A percentile compares a stretch with the other conserved stretches of the same genome.
These are phyloP conservation scores for Candida frijolesensis DNA, from an alignment of 1,139 yeast species.

Conservation along the genomic window DNA sequence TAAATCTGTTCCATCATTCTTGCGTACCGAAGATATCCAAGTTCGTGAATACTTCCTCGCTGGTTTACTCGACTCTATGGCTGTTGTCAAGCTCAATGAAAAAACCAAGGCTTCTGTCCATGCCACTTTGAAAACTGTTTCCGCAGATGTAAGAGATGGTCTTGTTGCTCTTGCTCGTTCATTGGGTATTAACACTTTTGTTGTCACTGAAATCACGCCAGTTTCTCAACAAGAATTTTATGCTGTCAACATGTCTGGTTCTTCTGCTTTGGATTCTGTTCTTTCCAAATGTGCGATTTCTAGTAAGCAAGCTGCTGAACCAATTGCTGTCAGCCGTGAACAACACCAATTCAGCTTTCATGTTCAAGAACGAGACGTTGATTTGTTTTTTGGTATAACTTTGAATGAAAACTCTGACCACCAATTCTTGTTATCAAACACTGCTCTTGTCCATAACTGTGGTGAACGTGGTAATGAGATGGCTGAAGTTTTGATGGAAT, in stretches of 20 bases:
- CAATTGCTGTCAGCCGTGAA: no score
- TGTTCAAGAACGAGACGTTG: conserved; percentile 28
- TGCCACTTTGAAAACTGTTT: conserved; percentile 31
- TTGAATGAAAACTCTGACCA: conserved; percentile 39
- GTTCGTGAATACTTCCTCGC: no score
- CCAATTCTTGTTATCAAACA: conserved; percentile 37
- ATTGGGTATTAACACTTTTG: conserved; percentile 34
- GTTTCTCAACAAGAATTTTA: conserved; percentile 11
- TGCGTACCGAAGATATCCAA: no score
- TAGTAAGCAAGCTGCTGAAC: conserved; percentile 13
- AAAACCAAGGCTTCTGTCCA: conserved; percentile 13
- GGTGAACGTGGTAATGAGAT: conserved; percentile 98
- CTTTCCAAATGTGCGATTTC: conserved; percentile 22
- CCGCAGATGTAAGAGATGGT: conserved; percentile 31
- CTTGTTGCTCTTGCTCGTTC: conserved; percentile 38
- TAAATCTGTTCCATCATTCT: no score
- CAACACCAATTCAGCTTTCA: conserved; percentile 9
- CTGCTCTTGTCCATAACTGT: conserved; percentile 42
- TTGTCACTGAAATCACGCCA: conserved; percentile 12
- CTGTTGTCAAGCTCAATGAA: no score
- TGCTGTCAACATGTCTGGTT: conserved; percentile 18
- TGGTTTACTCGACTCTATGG: no score
- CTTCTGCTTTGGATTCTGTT: conserved; percentile 20
- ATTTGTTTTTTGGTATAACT: conserved; percentile 39
- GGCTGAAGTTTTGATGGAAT: conserved; percentile 99